phyloP scores from a whole-genome alignment of 2,329 filamentous ascomycete genomes.

The Calonectria crousiana region DNA sequence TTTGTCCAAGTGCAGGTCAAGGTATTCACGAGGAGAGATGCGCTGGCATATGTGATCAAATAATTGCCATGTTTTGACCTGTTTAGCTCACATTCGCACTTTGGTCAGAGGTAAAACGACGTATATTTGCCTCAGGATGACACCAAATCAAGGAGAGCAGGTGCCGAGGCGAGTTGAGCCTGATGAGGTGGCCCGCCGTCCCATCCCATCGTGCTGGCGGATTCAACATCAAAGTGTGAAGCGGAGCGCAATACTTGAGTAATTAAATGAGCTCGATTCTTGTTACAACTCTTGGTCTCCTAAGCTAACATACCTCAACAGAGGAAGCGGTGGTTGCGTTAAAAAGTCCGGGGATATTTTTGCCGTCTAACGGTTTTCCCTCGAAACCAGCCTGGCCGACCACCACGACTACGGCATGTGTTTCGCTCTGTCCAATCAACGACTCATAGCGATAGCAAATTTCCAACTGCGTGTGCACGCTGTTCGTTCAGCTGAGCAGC shows the following conservation, averaged over 20 bases:
- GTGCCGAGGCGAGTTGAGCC: no score
- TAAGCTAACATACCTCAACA: slow-evolving; percentile 25
- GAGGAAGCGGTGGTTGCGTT: slow-evolving; percentile 16
- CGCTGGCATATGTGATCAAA: background rate
- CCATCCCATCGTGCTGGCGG: background rate
- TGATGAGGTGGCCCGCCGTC: background rate
- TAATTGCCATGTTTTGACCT: background rate
- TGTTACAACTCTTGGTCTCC: slow-evolving; percentile 15
- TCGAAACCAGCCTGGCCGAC: background rate
- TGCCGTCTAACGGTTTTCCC: slow-evolving; percentile 8
- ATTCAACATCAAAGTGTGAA: background rate
- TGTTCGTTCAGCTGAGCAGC: slow-evolving; percentile 16
- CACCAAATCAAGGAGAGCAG: background rate
- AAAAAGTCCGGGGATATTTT: slow-evolving; percentile 9
- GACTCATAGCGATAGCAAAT: background rate
- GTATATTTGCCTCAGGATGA: background rate
- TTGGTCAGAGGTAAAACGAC: background rate
- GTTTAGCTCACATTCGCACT: background rate
- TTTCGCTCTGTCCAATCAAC: background rate
- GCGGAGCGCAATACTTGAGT: slow-evolving; percentile 1
- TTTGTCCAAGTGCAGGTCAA: background rate
- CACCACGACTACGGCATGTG: background rate
- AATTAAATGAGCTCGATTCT: slow-evolving; percentile 25
- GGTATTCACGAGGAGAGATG: background rate
- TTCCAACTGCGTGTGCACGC: background rate